Evolutionary conservation across 2,329 filamentous ascomycete species (phyloP).

Genomic region (Colletotrichum lini): DNA sequence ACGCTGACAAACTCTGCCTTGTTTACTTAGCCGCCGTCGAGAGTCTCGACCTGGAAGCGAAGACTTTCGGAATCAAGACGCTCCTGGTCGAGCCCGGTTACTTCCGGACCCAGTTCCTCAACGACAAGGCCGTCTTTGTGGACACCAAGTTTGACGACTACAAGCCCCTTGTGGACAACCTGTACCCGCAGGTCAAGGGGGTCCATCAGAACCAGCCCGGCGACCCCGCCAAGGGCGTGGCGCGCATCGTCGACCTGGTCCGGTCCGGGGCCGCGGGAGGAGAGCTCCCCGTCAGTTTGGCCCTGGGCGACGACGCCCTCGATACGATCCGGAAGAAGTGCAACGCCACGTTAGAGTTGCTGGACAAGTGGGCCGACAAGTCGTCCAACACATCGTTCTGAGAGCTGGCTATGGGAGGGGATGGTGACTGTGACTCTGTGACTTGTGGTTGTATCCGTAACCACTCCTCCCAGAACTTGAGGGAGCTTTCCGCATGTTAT

Average conservation of each 20-base stretch:
- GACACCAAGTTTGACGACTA: constrained; percentile 47
- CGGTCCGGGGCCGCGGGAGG: constrained; percentile 43
- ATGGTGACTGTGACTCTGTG: not conserved
- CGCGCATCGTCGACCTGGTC: constrained; percentile 68
- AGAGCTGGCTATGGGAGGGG: not conserved
- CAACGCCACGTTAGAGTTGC: constrained; percentile 54
- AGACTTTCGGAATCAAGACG: constrained; percentile 52
- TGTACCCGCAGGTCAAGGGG: constrained; percentile 8
- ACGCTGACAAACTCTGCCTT: too few species aligned
- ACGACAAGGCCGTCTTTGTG: constrained; percentile 47
- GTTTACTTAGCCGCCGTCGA: constrained; percentile 47
- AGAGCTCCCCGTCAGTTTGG: not conserved
- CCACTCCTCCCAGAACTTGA: too few species aligned
- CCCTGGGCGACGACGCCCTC: constrained; percentile 14
- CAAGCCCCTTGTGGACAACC: not conserved
- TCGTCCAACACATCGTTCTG: not conserved
- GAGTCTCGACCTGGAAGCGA: constrained; percentile 50
- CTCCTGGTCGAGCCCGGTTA: constrained; percentile 62
- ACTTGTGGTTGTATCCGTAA: not conserved
- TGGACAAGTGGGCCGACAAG: constrained; percentile 63
- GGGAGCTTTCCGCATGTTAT: not conserved
- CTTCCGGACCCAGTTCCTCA: constrained; percentile 58
- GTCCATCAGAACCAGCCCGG: constrained; percentile 54
- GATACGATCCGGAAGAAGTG: constrained; percentile 58
- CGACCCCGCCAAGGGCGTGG: constrained; percentile 64